Evolutionary conservation across 2,329 filamentous ascomycete species (phyloP).

Genomic region (Fusarium humuli): DNA sequence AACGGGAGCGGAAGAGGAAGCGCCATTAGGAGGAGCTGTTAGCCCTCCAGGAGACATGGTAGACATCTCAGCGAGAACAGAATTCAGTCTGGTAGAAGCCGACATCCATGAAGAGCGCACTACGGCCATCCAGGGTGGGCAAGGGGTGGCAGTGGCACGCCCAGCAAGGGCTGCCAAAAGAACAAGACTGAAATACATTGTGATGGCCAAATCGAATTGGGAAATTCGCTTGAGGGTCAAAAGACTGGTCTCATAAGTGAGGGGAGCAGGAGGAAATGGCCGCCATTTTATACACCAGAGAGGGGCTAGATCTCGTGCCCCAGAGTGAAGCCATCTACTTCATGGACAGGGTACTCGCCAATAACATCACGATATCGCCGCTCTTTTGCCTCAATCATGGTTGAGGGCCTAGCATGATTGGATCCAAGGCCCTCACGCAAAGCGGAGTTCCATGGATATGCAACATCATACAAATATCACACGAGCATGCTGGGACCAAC

Average conservation of each 20-base stretch:
- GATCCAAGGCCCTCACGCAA: background rate
- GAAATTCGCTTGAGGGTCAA: background rate
- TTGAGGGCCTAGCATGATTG: background rate
- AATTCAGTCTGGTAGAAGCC: constrained; percentile 19
- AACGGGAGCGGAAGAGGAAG: background rate
- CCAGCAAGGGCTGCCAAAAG: constrained; percentile 18
- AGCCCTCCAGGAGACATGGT: constrained; percentile 11
- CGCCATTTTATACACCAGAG: constrained; percentile 8
- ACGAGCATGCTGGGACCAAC: background rate
- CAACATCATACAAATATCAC: background rate
- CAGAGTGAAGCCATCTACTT: background rate
- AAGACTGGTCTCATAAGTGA: background rate
- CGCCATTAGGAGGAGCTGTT: background rate
- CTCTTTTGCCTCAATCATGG: background rate
- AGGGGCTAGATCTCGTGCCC: background rate
- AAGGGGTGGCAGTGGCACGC: constrained; percentile 9
- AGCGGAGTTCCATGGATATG: background rate
- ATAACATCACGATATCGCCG: background rate
- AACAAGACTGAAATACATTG: constrained; percentile 16
- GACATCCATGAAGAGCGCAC: background rate
- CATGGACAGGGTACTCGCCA: background rate
- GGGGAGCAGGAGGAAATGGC: background rate
- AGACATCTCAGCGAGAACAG: background rate
- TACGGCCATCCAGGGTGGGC: background rate
- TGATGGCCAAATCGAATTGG: background rate